These are phyloP conservation scores for Hanseniaspora thailandica DNA, from an alignment of 805 yeast genomes.

Conservation along the genomic window DNA sequence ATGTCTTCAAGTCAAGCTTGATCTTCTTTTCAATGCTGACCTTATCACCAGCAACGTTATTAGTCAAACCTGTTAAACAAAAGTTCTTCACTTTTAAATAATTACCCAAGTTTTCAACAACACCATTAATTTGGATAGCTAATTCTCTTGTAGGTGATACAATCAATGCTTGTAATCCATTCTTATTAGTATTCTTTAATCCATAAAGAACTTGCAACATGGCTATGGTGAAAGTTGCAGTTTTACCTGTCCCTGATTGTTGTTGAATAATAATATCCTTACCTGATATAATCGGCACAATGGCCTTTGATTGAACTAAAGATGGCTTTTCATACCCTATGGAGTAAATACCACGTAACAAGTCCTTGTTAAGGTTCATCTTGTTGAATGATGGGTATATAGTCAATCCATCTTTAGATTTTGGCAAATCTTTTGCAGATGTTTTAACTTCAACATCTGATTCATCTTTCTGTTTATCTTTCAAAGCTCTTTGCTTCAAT, in stretches of 20 bases:
- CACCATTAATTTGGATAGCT: constrained; percentile 85
- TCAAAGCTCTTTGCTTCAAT: constrained; percentile 3
- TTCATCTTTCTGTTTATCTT: background rate
- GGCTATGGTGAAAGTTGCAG: constrained; percentile 96
- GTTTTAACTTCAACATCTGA: background rate
- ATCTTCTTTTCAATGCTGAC: constrained; percentile 44
- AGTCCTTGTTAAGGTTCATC: constrained; percentile 54
- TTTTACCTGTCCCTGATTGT: constrained; percentile 97
- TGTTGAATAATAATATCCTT: constrained; percentile 96
- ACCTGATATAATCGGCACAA: constrained; percentile 83
- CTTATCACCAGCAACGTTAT: constrained; percentile 35
- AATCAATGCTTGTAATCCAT: constrained; percentile 77
- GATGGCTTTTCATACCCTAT: constrained; percentile 95
- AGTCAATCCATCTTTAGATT: constrained; percentile 25
- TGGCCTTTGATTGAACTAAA: constrained; percentile 94
- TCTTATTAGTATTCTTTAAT: constrained; percentile 39
- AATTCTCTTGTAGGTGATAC: constrained; percentile 94
- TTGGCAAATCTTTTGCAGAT: constrained; percentile 34
- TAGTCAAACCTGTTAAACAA: constrained; percentile 73
- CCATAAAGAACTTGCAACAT: constrained; percentile 61
- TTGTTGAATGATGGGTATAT: constrained; percentile 57
- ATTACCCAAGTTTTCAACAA: constrained; percentile 74
- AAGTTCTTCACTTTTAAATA: constrained; percentile 77
- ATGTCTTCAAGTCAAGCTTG: constrained; percentile 49
- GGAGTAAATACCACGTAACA: constrained; percentile 56